Conservation (phyloP, 805 yeast species). For the Candida khao-thaluensis region DNA sequence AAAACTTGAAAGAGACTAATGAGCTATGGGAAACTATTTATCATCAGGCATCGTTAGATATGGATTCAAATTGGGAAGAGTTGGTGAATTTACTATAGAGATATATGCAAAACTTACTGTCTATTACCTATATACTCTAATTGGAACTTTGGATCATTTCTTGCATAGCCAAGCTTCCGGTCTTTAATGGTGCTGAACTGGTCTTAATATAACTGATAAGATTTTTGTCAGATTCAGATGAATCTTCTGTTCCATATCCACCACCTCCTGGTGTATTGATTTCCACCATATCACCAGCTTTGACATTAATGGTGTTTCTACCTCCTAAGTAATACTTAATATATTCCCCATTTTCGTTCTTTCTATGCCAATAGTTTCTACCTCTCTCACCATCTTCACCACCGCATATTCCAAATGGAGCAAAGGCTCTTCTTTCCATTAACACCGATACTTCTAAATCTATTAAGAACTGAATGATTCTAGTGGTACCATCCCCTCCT, state of each 20-base stretch:
- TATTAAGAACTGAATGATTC: constrained; percentile 12
- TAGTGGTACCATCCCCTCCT: constrained; percentile 15
- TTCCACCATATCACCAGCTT: constrained; percentile 61
- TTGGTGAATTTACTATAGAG: not conserved
- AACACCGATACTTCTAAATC: constrained; percentile 11
- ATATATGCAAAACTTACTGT: too few relatives aligned
- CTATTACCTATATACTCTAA: constrained; percentile 30
- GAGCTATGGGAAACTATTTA: constrained; percentile 2
- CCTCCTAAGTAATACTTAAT: not conserved
- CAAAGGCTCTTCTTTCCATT: constrained; percentile 13
- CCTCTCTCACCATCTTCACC: constrained; percentile 32
- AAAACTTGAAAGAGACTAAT: not conserved
- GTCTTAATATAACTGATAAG: constrained; percentile 20
- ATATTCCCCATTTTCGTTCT: constrained; percentile 18
- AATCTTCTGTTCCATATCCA: constrained; percentile 42
- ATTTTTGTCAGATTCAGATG: constrained; percentile 3
- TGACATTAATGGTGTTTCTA: constrained; percentile 30
- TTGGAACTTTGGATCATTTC: constrained; percentile 41
- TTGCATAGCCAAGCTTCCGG: constrained; percentile 28
- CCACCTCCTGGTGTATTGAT: constrained; percentile 84
- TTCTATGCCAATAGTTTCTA: constrained; percentile 31
- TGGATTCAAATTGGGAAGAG: constrained; percentile 4
- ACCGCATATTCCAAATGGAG: constrained; percentile 26
- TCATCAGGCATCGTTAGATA: constrained; percentile 2
- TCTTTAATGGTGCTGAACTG: constrained; percentile 12